Evolutionary conservation across 1,139 yeast genomes (phyloP).

Genomic region (Zygosaccharomyces pseudobailii): DNA sequence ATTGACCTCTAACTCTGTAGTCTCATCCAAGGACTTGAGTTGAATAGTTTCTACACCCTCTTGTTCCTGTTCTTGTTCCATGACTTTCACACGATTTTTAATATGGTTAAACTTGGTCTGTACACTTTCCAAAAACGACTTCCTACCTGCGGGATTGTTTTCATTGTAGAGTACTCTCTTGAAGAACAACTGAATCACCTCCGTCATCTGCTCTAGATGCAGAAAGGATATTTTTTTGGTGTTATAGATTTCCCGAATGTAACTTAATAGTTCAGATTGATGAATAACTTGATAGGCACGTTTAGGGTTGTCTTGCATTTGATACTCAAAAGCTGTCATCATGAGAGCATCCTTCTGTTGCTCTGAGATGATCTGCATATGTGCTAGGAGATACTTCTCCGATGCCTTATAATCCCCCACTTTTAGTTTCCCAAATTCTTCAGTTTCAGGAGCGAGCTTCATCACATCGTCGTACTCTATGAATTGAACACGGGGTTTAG

Average conservation of each 20-base stretch:
- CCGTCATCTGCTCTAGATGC: slow-evolving; percentile 38
- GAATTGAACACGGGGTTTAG: slow-evolving; percentile 21
- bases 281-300: slow-evolving; percentile 62
- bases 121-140: slow-evolving; percentile 50
- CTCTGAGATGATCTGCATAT: slow-evolving; percentile 69
- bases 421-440: slow-evolving; percentile 56
- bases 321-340: slow-evolving; percentile 88
- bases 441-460: slow-evolving; percentile 59
- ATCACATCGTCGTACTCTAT: slow-evolving; percentile 38
- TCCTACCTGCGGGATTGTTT: slow-evolving; percentile 49
- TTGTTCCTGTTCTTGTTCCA: slow-evolving; percentile 41
- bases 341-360: slow-evolving; percentile 88
- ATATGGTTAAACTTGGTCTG: slow-evolving; percentile 78
- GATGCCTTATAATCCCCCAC: slow-evolving; percentile 43
- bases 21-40: slow-evolving; percentile 81
- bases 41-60: slow-evolving; percentile 76
- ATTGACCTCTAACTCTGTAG: slow-evolving; percentile 65
- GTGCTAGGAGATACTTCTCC: slow-evolving; percentile 49
- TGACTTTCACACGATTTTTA: slow-evolving; percentile 62
- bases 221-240: slow-evolving; percentile 35
- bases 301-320: slow-evolving; percentile 54
- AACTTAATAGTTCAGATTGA: slow-evolving; percentile 78
- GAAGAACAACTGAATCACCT: slow-evolving; percentile 67
- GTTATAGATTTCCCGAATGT: slow-evolving; percentile 60
- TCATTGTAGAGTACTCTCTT: slow-evolving; percentile 51